Conservation (phyloP, 2,329 filamentous ascomycete genomes). For the Torrubiella hemipterigena region DNA sequence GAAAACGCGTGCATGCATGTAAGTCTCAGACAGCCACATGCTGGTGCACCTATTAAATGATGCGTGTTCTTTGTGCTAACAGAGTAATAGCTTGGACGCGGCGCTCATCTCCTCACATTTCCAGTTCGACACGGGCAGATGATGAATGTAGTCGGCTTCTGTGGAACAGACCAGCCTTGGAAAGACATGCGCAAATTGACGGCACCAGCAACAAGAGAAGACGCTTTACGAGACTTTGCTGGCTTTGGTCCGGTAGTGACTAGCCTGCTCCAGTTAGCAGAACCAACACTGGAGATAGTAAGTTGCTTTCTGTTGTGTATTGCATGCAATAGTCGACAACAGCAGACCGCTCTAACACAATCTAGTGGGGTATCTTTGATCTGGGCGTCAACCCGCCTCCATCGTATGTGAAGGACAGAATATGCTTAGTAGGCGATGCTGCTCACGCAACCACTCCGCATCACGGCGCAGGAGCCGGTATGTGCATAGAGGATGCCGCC, state of each 20-base stretch:
- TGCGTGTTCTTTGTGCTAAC: too few species aligned
- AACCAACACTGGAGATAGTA: constrained; percentile 16
- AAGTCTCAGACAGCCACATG: neutral
- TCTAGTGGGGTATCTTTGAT: constrained; percentile 33
- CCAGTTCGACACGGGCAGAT: constrained; percentile 41
- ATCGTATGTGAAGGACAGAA: constrained; percentile 26
- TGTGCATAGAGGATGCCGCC: constrained; percentile 42
- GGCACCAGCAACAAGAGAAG: constrained; percentile 14
- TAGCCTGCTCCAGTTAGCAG: constrained; percentile 16
- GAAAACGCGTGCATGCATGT: constrained; percentile 13
- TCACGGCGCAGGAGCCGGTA: constrained; percentile 45
- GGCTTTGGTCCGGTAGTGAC: constrained; percentile 18
- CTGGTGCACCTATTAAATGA: neutral
- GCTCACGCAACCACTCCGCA: constrained; percentile 51
- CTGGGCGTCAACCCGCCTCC: constrained; percentile 29
- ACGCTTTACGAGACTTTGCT: constrained; percentile 22
- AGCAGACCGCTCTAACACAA: neutral
- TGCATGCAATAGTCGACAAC: neutral
- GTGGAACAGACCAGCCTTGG: constrained; percentile 20
- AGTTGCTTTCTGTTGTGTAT: constrained; percentile 5
- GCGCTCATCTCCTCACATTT: constrained; percentile 47
- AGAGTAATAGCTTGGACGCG: constrained; percentile 24
- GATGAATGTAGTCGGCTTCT: constrained; percentile 41
- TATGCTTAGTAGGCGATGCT: constrained; percentile 46
- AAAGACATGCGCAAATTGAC: constrained; percentile 9